These are phyloP conservation scores for Daldinia sp. DNA, from an alignment of 2,329 filamentous ascomycete species.

Conservation along the genomic window DNA sequence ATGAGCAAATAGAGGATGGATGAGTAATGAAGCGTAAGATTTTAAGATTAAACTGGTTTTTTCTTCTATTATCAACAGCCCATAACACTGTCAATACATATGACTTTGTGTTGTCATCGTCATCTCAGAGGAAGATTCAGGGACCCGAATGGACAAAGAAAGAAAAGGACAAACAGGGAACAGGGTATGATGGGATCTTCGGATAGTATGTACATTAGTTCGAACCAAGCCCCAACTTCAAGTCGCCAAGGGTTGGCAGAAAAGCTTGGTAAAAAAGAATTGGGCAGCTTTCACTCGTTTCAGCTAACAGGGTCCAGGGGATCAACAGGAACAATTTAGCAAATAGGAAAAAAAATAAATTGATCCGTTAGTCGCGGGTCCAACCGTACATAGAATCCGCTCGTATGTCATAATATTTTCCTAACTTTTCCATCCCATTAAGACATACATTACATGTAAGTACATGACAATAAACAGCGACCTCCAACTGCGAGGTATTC, in stretches of 20 bases:
- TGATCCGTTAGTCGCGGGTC: constrained; percentile 19
- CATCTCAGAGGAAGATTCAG: constrained; percentile 14
- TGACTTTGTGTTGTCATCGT: background rate
- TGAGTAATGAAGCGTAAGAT: constrained; percentile 2
- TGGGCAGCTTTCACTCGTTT: constrained; percentile 23
- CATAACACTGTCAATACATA: background rate
- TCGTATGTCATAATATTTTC: background rate
- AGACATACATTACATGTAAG: background rate
- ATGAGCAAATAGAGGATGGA: background rate
- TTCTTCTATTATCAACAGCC: background rate
- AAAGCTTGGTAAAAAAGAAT: constrained; percentile 44
- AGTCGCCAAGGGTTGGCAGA: constrained; percentile 37
- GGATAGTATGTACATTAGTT: constrained; percentile 8
- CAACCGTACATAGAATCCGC: constrained; percentile 21
- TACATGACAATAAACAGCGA: background rate
- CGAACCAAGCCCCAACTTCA: constrained; percentile 27
- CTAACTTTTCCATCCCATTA: background rate
- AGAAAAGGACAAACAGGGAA: constrained; percentile 13
- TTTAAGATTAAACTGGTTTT: constrained; percentile 8
- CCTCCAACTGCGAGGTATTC: background rate
- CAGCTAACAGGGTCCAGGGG: constrained; percentile 22
- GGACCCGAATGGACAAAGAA: background rate
- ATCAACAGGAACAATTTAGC: background rate
- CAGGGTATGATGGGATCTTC: constrained; percentile 23
- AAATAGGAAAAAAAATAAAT: constrained; percentile 33